phyloP scores from a whole-genome alignment of 495 filamentous ascomycete species.

The Penicillium atrosanguineum region DNA sequence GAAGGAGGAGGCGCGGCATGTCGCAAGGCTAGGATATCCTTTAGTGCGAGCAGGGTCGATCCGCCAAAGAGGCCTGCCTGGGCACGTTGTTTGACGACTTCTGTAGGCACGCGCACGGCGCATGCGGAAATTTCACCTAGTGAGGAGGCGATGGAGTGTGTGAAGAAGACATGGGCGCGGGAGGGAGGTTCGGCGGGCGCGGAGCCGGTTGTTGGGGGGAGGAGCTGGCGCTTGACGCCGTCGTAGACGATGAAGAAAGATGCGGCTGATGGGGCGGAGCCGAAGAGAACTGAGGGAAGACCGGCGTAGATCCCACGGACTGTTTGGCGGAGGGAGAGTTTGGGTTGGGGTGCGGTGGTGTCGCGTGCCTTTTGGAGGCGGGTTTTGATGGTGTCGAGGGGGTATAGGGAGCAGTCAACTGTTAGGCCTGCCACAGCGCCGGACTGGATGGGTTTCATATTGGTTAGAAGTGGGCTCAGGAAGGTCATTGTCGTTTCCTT shows the following conservation, averaged over 20 bases:
- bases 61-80: slow-evolving; percentile 73
- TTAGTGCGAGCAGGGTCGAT: slow-evolving; percentile 54
- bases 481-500: slow-evolving; percentile 10
- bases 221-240: slow-evolving; percentile 60
- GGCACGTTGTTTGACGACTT: slow-evolving; percentile 94
- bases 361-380: slow-evolving; percentile 84
- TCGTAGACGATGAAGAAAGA: slow-evolving; percentile 99
- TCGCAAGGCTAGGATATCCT: slow-evolving; percentile 61
- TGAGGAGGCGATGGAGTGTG: slow-evolving; percentile 85
- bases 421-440: slow-evolving; percentile 79
- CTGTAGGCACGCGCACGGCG: slow-evolving; percentile 88
- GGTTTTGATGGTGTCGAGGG: slow-evolving; percentile 89
- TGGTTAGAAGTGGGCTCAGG: slow-evolving; percentile 1
- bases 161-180: slow-evolving; percentile 37
- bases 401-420: slow-evolving; percentile 87
- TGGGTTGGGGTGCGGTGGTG: slow-evolving; percentile 59
- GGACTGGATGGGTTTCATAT: slow-evolving; percentile 45
- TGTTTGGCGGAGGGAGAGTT: slow-evolving; percentile 41
- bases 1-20: slow-evolving; percentile 18
- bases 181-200: slow-evolving; percentile 23
- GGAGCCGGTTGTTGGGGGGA: slow-evolving; percentile 25
- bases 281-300: slow-evolving; percentile 63
- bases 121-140: slow-evolving; percentile 91
- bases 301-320: slow-evolving; percentile 74
- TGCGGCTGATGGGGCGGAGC: slow-evolving; percentile 91